Percentiles rank a stretch among this genome's conserved stretches.
Conservation (phyloP, 1,284 basidiomycete genomes). For the Fomitiporia mediterranea region DNA sequence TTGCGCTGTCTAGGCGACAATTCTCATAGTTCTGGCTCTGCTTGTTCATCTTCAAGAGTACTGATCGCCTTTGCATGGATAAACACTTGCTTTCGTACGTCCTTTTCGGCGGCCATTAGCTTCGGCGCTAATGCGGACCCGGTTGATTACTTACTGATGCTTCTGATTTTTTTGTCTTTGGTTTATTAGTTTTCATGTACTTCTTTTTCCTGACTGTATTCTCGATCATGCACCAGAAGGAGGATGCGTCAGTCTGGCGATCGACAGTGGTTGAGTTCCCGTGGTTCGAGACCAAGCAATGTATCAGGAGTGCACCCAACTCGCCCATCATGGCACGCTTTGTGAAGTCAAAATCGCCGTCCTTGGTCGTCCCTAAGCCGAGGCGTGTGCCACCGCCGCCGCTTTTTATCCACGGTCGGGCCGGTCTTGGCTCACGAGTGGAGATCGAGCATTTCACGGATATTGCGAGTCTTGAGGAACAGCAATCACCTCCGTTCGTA, state of each 20-base stretch:
- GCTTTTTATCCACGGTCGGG: slow-evolving; percentile 32
- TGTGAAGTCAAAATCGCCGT: slow-evolving; percentile 28
- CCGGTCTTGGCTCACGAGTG: slow-evolving; percentile 38
- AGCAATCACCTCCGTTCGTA: slow-evolving; percentile 23
- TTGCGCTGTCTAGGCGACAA: slow-evolving; percentile 3
- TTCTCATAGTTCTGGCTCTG: slow-evolving; percentile 11
- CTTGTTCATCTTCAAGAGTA: slow-evolving; percentile 53
- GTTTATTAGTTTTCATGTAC: slow-evolving; percentile 28
- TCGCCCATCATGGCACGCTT: slow-evolving; percentile 31
- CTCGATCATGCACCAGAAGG: slow-evolving; percentile 33
- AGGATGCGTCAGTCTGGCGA: slow-evolving; percentile 49
- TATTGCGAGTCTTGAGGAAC: slow-evolving; percentile 26
- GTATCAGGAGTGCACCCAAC: slow-evolving; percentile 28
- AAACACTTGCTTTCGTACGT: slow-evolving; percentile 50
- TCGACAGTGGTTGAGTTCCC: slow-evolving; percentile 46
- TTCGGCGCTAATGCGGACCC: not conserved
- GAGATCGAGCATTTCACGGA: slow-evolving; percentile 44
- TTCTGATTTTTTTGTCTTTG: not conserved
- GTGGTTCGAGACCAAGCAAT: slow-evolving; percentile 29
- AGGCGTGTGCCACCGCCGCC: slow-evolving; percentile 28
- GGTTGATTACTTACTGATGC: not conserved
- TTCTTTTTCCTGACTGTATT: slow-evolving; percentile 35
- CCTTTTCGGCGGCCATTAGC: slow-evolving; percentile 2
- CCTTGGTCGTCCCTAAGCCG: slow-evolving; percentile 41
- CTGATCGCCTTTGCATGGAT: slow-evolving; percentile 65